A percentile compares a stretch with the other conserved stretches of the same genome.
Conservation (phyloP, 768 basidiomycete genomes). For the Paxillus involutus region DNA sequence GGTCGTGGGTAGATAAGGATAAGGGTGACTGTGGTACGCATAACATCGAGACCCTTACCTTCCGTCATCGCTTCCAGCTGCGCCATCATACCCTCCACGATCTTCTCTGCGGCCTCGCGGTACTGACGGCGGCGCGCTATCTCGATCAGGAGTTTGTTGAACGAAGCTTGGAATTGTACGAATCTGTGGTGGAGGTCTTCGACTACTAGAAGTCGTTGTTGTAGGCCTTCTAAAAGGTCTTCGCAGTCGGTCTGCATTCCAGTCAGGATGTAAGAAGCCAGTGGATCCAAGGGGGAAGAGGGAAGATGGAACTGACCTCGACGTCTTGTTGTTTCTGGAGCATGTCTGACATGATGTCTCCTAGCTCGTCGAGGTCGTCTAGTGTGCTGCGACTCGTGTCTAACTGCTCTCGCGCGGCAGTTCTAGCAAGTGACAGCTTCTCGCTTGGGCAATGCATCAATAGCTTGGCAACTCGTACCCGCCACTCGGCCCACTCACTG, state of each 20-base stretch:
- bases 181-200: slow-evolving; percentile 66
- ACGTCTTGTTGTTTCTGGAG: slow-evolving; percentile 64
- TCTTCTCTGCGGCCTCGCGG: slow-evolving; percentile 60
- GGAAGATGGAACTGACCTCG: slow-evolving; percentile 50
- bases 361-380: slow-evolving; percentile 72
- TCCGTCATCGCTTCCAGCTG: slow-evolving; percentile 64
- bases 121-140: slow-evolving; percentile 68
- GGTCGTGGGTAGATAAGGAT: background rate
- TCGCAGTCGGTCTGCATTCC: slow-evolving; percentile 46
- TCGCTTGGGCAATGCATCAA: slow-evolving; percentile 40
- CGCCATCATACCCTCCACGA: slow-evolving; percentile 65
- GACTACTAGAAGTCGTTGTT: slow-evolving; percentile 60
- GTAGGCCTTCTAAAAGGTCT: slow-evolving; percentile 53
- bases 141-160: slow-evolving; percentile 71
- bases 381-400: slow-evolving; percentile 49
- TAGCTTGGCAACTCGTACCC: background rate
- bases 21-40: background rate
- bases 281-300: background rate
- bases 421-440: slow-evolving; percentile 45
- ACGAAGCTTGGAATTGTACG: slow-evolving; percentile 69
- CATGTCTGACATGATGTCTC: slow-evolving; percentile 80
- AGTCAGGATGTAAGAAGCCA: background rate
- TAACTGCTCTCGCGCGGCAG: slow-evolving; percentile 45
- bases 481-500: slow-evolving; percentile 45
- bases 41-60: slow-evolving; percentile 40